A percentile compares a stretch with the other conserved stretches of the same genome.
Conservation (phyloP, 768 basidiomycete species). For the Suillus discolor region DNA sequence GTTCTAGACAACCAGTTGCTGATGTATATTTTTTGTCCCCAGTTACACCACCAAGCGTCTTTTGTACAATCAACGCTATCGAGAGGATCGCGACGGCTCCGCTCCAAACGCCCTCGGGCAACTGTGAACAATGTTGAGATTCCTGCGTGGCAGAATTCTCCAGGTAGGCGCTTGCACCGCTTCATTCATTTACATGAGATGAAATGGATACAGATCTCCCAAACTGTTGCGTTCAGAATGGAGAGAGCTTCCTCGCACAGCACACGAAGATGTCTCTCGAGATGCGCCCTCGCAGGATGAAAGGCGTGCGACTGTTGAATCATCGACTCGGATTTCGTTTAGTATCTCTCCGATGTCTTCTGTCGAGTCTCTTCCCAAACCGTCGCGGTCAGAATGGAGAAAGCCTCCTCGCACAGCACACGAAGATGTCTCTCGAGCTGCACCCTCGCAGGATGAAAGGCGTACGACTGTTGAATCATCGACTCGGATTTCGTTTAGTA, state of each 20-base stretch:
- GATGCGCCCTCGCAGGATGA: slow-evolving; percentile 18
- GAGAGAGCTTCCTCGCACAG: neutral
- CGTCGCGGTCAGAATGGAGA: slow-evolving; percentile 3
- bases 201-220: neutral
- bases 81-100: slow-evolving; percentile 25
- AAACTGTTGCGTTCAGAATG: neutral
- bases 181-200: neutral
- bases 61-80: slow-evolving; percentile 13
- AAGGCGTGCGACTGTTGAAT: slow-evolving; percentile 21
- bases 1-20: too few relatives aligned
- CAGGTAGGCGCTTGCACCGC: neutral
- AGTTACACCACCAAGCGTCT: too few relatives aligned
- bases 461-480: slow-evolving; percentile 19
- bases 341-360: slow-evolving; percentile 10
- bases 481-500: slow-evolving; percentile 20
- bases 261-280: slow-evolving; percentile 19
- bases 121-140: slow-evolving; percentile 29
- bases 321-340: slow-evolving; percentile 16
- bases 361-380: slow-evolving; percentile 2
- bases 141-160: neutral
- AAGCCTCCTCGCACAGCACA: neutral
- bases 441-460: slow-evolving; percentile 20
- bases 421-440: slow-evolving; percentile 22
- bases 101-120: slow-evolving; percentile 38
- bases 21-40: too few relatives aligned